Evolutionary conservation across 345 rosid genomes (phyloP), one percentile per base, ranked within the genome.

Genomic region (Populus deltoides): DNA sequence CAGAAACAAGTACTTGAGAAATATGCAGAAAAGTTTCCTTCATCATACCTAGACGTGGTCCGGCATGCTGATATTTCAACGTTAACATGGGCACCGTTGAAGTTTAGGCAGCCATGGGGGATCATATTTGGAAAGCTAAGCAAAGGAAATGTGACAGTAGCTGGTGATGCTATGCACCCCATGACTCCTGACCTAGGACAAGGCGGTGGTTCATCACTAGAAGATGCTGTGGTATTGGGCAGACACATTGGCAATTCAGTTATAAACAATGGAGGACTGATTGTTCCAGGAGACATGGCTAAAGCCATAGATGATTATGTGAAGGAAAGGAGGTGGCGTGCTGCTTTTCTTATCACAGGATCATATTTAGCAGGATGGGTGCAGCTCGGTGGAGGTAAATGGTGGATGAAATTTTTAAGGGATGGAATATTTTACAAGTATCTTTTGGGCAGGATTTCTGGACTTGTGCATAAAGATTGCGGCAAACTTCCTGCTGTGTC

Each of bases 151-250:
- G 29, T 88, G 3, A 85, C 86, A 0, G 81, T 88, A 22, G 89
- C 84, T 0, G 90, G 93, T 0, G 90, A 90, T 18, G 93, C 91
- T 27, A 86, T 87, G 83, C 93, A 90, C 33, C 88, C 89, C 6
- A 88, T 82, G 86, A 90, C 86, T 0, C 91, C 90, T 35, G 86
- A 88, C 43, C 74, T 88, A 2, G 88, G 78, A 6, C 88, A 88
- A 76, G 93, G 93, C 0, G 91, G 86, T 1, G 77, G 89, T 18
- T 25, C 73, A 1, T 87, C 90, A 0, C 67, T 85, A 15, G 90
- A 88, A 76, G 90, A 88, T 7, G 87, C 85, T 0, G 86, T 86
- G 16, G 85, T 88, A 0, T 59, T 86, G 2, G 85, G 86, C 18
- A 78, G 85, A 29, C 90, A 81, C 80, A 77, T 86, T 3, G 86